phyloP scores from a whole-genome alignment of 169 alveolate species.

The Perkinsus chesapeaki region DNA sequence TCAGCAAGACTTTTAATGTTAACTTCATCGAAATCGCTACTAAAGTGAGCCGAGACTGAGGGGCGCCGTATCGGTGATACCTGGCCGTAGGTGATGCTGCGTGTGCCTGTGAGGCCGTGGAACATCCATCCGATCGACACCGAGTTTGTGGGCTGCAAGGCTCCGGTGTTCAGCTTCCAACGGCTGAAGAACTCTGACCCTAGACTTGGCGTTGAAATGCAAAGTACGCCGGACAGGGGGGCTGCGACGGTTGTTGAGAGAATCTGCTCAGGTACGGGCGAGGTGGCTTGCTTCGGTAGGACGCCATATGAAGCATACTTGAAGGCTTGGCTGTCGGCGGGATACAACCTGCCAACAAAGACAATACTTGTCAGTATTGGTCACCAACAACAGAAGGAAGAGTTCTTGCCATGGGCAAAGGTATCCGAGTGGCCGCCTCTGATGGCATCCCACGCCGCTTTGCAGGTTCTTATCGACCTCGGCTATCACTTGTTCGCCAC shows the following conservation, averaged over 20 bases:
- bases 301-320: slow-evolving; percentile 71
- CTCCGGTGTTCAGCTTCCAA: slow-evolving; percentile 71
- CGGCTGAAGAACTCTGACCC: slow-evolving; percentile 71
- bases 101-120: slow-evolving; percentile 48
- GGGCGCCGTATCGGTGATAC: background rate
- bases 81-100: slow-evolving; percentile 50
- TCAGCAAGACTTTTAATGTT: slow-evolving; percentile 60
- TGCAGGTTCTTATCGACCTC: slow-evolving; percentile 18
- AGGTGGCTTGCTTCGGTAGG: slow-evolving; percentile 67
- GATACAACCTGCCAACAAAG: slow-evolving; percentile 53
- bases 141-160: slow-evolving; percentile 69
- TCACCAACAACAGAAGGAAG: slow-evolving; percentile 11
- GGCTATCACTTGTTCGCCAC: slow-evolving; percentile 20
- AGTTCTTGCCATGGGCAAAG: background rate
- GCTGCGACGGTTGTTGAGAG: background rate
- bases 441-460: background rate
- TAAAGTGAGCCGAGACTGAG: background rate
- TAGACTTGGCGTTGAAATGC: slow-evolving; percentile 80
- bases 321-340: slow-evolving; percentile 70
- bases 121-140: slow-evolving; percentile 67
- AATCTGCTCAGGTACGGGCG: slow-evolving; percentile 48
- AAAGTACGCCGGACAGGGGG: slow-evolving; percentile 29
- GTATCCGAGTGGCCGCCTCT: background rate
- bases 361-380: slow-evolving; percentile 25
- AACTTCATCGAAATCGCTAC: slow-evolving; percentile 74